Evolutionary conservation across 331 rosid genomes (phyloP), one percentile per base, ranked within the genome.

Genomic region (Ulmus americana): DNA sequence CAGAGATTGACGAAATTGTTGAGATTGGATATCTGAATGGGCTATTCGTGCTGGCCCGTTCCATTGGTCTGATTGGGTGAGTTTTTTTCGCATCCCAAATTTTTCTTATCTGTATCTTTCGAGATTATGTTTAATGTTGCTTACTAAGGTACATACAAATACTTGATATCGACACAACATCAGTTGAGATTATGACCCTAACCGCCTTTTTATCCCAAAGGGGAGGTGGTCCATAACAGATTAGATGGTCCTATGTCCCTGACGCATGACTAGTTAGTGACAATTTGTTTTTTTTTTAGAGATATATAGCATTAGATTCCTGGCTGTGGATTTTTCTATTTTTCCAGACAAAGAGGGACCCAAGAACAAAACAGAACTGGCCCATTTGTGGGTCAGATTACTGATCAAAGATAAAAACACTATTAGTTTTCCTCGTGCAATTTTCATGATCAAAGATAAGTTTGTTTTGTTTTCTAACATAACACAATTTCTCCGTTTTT

Each of bases 11-110:
- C n/a, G 97, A 94, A 77, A 94, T 90, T 55, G 88, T 94, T 5
- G 95, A 81, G 70, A 94, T 90, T 58, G 99, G 99, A 16, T 94
- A 94, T 79, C 85, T 94, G 70, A 94, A 94, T 59, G 99, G 99
- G 22, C 90, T 94, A 20, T 94, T 90, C 49, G 99, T 94, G 76
- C 77, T 94, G 65, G 99, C 99, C 28, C 97, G 97, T 50, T 82
- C 96, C 79, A 90, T 94, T 38, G 99, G 99, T 80, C 82, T 90
- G 75, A 90, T 94, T 59, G 99, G 99, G 99, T 90, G 61, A 84
- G 97, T 85, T 51, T 52, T 65, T 77, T 14, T 50, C 51, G 18
- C 52, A 13, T 14, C 0, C 12, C 6, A 52, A 14, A 8, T 13
- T 7, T 57, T 48, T 76, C 49, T 41, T 48, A 41, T 48, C 52